These are phyloP conservation scores for Astrothelium subdiscretum DNA, from an alignment of 495 filamentous ascomycete genomes.

Conservation along the genomic window DNA sequence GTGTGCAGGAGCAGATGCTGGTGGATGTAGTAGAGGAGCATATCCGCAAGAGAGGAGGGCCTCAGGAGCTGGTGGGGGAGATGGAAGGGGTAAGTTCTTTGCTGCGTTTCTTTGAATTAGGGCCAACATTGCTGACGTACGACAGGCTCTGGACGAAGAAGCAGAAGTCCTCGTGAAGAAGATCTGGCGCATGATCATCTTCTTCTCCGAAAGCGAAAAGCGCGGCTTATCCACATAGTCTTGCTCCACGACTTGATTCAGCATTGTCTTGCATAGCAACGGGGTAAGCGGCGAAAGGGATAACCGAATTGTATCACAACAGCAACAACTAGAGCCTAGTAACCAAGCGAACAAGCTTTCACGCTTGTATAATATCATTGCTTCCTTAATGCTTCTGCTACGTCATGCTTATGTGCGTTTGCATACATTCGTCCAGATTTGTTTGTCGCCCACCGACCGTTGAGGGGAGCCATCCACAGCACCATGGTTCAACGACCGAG, in stretches of 20 bases:
- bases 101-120: conserved; percentile 3
- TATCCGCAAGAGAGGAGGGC: conserved; percentile 62
- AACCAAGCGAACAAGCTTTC: neutral
- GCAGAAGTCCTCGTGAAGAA: conserved; percentile 91
- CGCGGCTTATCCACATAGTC: neutral
- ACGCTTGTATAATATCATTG: neutral
- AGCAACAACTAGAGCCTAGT: neutral
- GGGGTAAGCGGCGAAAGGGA: neutral
- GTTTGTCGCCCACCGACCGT: neutral
- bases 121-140: neutral
- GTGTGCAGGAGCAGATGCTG: conserved; percentile 90
- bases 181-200: conserved; percentile 96
- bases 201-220: conserved; percentile 37
- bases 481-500: neutral
- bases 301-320: neutral
- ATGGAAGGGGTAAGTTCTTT: conserved; percentile 61
- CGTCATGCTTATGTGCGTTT: neutral
- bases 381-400: neutral
- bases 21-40: conserved; percentile 88
- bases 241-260: neutral
- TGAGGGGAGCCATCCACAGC: neutral
- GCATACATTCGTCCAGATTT: neutral
- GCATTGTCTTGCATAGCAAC: neutral
- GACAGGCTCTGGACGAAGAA: conserved; percentile 82
- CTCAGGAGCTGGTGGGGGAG: conserved; percentile 71